These are phyloP conservation scores for Flaveria trinervia DNA, from an alignment of 129 eudicot genomes.

Conservation along the genomic window DNA sequence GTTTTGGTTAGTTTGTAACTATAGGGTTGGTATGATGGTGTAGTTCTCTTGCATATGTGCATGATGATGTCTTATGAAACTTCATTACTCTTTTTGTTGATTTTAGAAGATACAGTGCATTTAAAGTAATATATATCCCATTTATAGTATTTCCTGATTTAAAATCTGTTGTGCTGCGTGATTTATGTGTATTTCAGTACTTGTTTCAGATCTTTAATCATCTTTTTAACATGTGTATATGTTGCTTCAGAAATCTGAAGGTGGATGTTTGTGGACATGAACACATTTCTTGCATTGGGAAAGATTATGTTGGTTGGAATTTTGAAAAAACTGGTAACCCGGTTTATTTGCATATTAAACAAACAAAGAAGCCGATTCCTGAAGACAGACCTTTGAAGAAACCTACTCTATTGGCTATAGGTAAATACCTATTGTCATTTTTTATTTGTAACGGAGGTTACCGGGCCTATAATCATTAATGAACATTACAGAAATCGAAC, in stretches of 20 bases:
- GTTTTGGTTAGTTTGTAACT: background rate
- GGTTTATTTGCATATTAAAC: conserved; percentile 83
- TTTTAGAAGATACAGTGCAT: too few relatives aligned
- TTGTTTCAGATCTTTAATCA: background rate
- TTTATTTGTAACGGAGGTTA: background rate
- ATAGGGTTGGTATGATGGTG: too few relatives aligned
- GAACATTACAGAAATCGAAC: background rate
- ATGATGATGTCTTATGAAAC: too few relatives aligned
- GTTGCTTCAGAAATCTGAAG: conserved; percentile 77
- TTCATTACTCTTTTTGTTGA: too few relatives aligned
- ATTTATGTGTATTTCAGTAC: conserved; percentile 7
- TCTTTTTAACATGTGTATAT: conserved; percentile 4
- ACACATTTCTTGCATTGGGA: conserved; percentile 90
- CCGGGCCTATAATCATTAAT: background rate
- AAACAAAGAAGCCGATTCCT: conserved; percentile 70
- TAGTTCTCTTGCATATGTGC: too few relatives aligned
- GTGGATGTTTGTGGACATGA: conserved; percentile 92
- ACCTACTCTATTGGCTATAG: conserved; percentile 92
- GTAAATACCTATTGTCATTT: conserved; percentile 33
- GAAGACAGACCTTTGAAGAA: conserved; percentile 94
- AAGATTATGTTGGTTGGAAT: conserved; percentile 84
- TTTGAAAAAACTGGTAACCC: conserved; percentile 83
- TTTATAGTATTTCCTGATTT: conserved; percentile 6
- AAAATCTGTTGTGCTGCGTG: background rate
- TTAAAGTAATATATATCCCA: background rate